A percentile compares a stretch with the other conserved stretches of the same genome.
These are phyloP conservation scores for Colletotrichum nymphaeae DNA, from an alignment of 2,329 filamentous ascomycete genomes.

Conservation along the genomic window DNA sequence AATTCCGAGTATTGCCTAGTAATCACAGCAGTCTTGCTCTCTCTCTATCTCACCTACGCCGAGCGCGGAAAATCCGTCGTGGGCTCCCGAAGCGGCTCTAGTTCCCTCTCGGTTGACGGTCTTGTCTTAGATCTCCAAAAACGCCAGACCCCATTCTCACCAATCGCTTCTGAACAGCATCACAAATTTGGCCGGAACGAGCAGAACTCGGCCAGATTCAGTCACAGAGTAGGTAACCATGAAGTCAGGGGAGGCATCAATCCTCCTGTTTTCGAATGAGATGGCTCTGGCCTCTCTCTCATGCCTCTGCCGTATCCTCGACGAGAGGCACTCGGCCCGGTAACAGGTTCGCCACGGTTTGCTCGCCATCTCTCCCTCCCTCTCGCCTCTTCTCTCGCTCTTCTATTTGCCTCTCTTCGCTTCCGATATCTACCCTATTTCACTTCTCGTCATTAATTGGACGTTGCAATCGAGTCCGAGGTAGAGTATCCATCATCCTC, in stretches of 20 bases:
- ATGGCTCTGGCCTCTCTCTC: neutral
- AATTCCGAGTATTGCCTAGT: neutral
- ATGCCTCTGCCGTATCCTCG: neutral
- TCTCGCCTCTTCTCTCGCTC: neutral
- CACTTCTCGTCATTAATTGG: conserved; percentile 3
- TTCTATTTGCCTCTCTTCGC: neutral
- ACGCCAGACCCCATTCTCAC: neutral
- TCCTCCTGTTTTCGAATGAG: conserved; percentile 3
- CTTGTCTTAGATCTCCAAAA: conserved; percentile 17
- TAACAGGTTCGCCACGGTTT: conserved; percentile 10
- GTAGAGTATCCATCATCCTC: neutral
- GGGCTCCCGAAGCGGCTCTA: conserved; percentile 2
- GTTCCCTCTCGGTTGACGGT: conserved; percentile 18
- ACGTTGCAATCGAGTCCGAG: neutral
- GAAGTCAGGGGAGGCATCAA: neutral
- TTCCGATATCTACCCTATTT: neutral
- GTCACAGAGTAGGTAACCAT: conserved; percentile 2
- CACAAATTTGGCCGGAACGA: conserved; percentile 19
- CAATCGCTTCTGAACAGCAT: neutral
- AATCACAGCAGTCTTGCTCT: neutral
- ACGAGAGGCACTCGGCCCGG: conserved; percentile 12
- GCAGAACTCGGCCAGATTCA: conserved; percentile 12
- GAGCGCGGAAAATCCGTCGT: neutral
- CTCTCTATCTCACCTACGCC: neutral
- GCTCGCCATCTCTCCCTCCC: neutral